A percentile compares a stretch with the other conserved stretches of the same genome.
Evolutionary conservation across 208 protist species (phyloP).

Genomic region (Kentomonas sorsogonicus): DNA sequence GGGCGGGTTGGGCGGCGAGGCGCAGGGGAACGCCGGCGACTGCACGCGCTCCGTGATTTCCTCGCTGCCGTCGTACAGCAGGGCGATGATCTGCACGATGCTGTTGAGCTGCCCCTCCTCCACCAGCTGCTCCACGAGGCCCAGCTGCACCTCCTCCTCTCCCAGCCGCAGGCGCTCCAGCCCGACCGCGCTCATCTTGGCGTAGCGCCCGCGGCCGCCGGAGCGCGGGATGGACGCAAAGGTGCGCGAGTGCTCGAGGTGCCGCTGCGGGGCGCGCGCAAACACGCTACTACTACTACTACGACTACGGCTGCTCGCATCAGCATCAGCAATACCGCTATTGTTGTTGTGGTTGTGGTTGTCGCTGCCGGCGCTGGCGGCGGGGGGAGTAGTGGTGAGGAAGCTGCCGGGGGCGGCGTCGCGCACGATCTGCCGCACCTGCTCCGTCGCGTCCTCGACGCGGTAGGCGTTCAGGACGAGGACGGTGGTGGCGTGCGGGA

Average conservation of each 20-base stretch:
- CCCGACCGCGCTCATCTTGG: constrained; percentile 52
- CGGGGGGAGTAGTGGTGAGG: not conserved
- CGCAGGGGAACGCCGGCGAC: too few species aligned
- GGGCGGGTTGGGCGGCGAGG: too few species aligned
- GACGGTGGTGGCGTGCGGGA: constrained; percentile 82
- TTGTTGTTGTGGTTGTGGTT: not conserved
- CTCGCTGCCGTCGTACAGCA: constrained; percentile 45
- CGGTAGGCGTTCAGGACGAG: constrained; percentile 85
- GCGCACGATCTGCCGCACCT: constrained; percentile 20
- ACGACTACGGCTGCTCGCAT: not conserved
- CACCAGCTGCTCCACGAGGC: constrained; percentile 84
- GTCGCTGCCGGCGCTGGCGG: not conserved
- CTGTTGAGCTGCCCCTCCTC: constrained; percentile 87
- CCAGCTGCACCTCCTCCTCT: constrained; percentile 70
- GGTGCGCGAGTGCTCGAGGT: not conserved
- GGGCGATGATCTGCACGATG: constrained; percentile 75
- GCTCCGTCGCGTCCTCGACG: constrained; percentile 60
- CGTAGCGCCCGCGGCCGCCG: constrained; percentile 10
- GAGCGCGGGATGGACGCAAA: not conserved
- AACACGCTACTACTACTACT: not conserved
- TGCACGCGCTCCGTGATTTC: too few species aligned
- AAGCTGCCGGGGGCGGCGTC: not conserved
- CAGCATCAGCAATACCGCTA: not conserved
- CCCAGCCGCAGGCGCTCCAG: constrained; percentile 38
- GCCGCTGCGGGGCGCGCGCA: not conserved